Conservation (phyloP, 768 basidiomycete genomes). For the Rhodotorula graminis region DNA sequence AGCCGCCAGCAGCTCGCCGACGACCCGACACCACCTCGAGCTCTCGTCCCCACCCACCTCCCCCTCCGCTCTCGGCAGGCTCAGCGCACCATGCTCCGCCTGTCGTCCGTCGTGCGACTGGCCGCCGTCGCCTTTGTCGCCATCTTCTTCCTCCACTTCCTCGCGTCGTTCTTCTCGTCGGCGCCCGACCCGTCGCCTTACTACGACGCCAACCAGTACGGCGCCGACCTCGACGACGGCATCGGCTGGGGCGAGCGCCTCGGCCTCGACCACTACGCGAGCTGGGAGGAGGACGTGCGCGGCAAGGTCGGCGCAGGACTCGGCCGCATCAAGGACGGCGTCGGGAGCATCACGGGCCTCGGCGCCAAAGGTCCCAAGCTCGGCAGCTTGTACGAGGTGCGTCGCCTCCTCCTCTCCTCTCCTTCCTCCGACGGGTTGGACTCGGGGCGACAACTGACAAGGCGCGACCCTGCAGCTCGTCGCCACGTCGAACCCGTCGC, state of each 20-base stretch:
- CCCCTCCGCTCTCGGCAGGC: neutral
- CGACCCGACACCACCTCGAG: no score
- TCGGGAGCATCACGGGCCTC: slow-evolving; percentile 23
- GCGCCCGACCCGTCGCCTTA: slow-evolving; percentile 1
- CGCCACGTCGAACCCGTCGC: slow-evolving; percentile 28
- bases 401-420: neutral
- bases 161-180: slow-evolving; percentile 21
- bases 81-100: slow-evolving; percentile 8
- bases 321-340: slow-evolving; percentile 18
- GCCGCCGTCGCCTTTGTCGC: neutral
- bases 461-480: slow-evolving; percentile 16
- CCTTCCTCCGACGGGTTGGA: neutral
- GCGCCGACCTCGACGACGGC: neutral
- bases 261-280: slow-evolving; percentile 36
- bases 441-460: no score
- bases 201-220: neutral
- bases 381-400: slow-evolving; percentile 35
- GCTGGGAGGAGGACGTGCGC: slow-evolving; percentile 33
- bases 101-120: slow-evolving; percentile 17
- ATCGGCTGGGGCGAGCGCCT: slow-evolving; percentile 29
- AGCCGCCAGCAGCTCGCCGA: no score
- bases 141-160: slow-evolving; percentile 28
- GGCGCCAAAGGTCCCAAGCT: slow-evolving; percentile 18
- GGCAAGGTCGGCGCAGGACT: slow-evolving; percentile 18
- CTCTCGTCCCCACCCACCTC: neutral